phyloP scores from a whole-genome alignment of 1,284 basidiomycete genomes.

The Rhodofomes roseus region DNA sequence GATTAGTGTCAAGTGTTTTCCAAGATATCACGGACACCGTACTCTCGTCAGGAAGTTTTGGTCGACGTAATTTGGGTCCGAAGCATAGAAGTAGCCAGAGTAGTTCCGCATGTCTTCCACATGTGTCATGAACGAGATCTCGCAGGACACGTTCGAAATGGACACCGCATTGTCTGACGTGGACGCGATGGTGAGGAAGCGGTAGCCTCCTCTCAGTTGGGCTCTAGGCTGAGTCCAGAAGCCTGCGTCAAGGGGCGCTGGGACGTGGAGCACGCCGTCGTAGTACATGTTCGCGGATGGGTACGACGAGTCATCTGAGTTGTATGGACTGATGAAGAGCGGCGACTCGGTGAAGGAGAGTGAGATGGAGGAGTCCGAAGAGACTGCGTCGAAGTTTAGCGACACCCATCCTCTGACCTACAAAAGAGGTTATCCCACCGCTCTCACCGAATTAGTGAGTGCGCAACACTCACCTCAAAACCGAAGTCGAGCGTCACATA shows the following conservation, averaged over 20 bases:
- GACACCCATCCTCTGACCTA: slow-evolving; percentile 46
- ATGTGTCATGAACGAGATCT: slow-evolving; percentile 55
- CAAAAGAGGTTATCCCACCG: background rate
- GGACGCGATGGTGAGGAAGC: slow-evolving; percentile 49
- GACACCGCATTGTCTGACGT: slow-evolving; percentile 26
- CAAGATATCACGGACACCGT: slow-evolving; percentile 1
- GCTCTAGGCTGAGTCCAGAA: slow-evolving; percentile 48
- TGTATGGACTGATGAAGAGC: slow-evolving; percentile 39
- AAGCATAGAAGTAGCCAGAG: slow-evolving; percentile 52
- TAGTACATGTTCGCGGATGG: slow-evolving; percentile 33
- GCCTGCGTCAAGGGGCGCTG: slow-evolving; percentile 34
- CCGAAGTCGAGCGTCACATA: slow-evolving; percentile 46
- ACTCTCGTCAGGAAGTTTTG: slow-evolving; percentile 50
- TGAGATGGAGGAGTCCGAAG: slow-evolving; percentile 32
- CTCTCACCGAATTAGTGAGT: background rate
- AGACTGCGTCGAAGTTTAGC: slow-evolving; percentile 31
- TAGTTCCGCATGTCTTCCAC: slow-evolving; percentile 48
- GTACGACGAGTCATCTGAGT: slow-evolving; percentile 42
- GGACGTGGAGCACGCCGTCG: slow-evolving; percentile 43
- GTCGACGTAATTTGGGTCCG: slow-evolving; percentile 44
- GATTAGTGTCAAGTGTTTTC: background rate
- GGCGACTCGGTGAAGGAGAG: slow-evolving; percentile 49
- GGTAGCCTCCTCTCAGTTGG: slow-evolving; percentile 49
- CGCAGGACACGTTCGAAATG: slow-evolving; percentile 49
- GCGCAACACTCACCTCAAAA: slow-evolving; percentile 32